A percentile compares a stretch with the other conserved stretches of the same genome.
These are phyloP conservation scores for Ophidiomyces ophidiicola DNA, from an alignment of 2,329 filamentous ascomycete species.

Conservation along the genomic window DNA sequence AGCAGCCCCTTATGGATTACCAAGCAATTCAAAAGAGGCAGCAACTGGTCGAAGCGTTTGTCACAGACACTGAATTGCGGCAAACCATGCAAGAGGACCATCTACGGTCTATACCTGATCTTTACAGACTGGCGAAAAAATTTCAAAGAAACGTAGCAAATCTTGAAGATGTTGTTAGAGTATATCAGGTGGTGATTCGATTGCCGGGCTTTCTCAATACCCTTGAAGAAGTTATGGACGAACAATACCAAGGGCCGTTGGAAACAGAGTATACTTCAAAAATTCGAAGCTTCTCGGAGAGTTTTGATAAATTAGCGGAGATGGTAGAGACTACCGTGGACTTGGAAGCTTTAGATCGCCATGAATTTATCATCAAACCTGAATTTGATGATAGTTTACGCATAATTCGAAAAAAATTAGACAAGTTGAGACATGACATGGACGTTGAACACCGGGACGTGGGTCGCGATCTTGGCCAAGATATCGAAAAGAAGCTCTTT, in stretches of 20 bases:
- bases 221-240: slow-evolving; percentile 88
- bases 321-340: slow-evolving; percentile 99
- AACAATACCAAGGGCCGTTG: slow-evolving; percentile 75
- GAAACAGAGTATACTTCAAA: slow-evolving; percentile 80
- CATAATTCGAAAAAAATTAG: slow-evolving; percentile 81
- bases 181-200: slow-evolving; percentile 88
- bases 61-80: slow-evolving; percentile 78
- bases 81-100: slow-evolving; percentile 97
- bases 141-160: slow-evolving; percentile 88
- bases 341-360: slow-evolving; percentile 84
- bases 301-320: slow-evolving; percentile 75
- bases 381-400: slow-evolving; percentile 86
- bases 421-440: slow-evolving; percentile 72
- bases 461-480: slow-evolving; percentile 71
- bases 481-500: slow-evolving; percentile 97
- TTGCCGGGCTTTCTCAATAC: slow-evolving; percentile 82
- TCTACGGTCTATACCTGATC: slow-evolving; percentile 78
- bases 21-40: slow-evolving; percentile 82
- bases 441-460: slow-evolving; percentile 65
- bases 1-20: slow-evolving; percentile 89
- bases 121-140: slow-evolving; percentile 85
- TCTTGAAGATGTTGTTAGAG: slow-evolving; percentile 86
- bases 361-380: slow-evolving; percentile 97
- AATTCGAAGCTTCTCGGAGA: slow-evolving; percentile 61
- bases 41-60: slow-evolving; percentile 89